Base-by-base conservation (phyloP, 441 rosid genomes). In the Mallotus repandus region DNA sequence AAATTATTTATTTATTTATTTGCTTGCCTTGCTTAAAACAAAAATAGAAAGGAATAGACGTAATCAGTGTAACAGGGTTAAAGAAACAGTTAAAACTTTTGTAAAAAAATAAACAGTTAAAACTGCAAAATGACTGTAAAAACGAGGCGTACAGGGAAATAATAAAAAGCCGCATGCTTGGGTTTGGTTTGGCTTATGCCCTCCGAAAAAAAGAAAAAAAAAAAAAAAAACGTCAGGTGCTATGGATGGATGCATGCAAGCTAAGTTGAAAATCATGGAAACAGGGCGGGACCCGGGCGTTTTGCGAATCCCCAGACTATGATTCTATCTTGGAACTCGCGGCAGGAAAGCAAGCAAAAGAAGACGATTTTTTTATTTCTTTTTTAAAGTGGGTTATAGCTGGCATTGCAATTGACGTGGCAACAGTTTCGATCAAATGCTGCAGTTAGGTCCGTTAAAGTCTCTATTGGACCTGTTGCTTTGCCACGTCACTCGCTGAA, bases 251-350 rank as follows among this genome's bases (percentile, higher is more conserved):
- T 69, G 60, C 63, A 38, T 74, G 48, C 50, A n/a, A 55, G 78
- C 77, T 54, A 54, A 77, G 79, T 69, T 63, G 83, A 64, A 82
- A 78, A 79, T 78, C 79, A 70, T 79, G 69, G 56, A n/a, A n/a
- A 54, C 53, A 57, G 21, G 41, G 7, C 7, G 35, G 82, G 86
- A n/a, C 79, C 81, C 73, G 0, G 29, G 4, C 12, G 9, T 61
- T 50, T 59, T 70, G 45, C 82, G 85, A 80, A 86, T 86, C 84
- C 81, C 84, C 0, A 80, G 29, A 69, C 43, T 14, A 56, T 81
- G 75, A 80, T 84, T 81, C 81, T 60, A 78, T 79, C 52, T 78
- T 63, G 81, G 87, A 70, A 82, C 86, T 84, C 81, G 80, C 63
- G 48, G 69, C 13, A 35, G 11, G 58, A 54, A n/a, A 16, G 12